Evolutionary conservation across 2,329 filamentous ascomycete species (phyloP).

Genomic region (Pseudopyrenochaeta lycopersici): DNA sequence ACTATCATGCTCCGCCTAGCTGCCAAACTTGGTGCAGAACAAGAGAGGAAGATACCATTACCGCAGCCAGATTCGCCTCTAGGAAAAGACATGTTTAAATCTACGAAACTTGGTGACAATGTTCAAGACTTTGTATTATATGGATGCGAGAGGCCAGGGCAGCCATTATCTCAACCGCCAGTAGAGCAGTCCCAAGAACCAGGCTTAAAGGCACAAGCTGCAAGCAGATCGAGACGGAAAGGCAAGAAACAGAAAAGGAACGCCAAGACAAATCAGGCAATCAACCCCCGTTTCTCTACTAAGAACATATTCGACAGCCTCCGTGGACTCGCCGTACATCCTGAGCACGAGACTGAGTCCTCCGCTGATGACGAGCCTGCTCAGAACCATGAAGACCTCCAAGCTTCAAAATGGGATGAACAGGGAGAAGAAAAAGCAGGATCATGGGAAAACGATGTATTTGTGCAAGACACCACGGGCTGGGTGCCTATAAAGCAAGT

Average conservation of each 20-base stretch:
- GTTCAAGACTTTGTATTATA: constrained; percentile 20
- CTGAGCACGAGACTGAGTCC: constrained; percentile 1
- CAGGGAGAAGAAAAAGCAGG: constrained; percentile 1
- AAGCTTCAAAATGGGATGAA: constrained; percentile 6
- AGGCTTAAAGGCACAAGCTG: constrained; percentile 9
- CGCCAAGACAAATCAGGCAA: constrained; percentile 6
- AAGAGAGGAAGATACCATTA: constrained; percentile 2
- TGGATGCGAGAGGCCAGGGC: constrained; percentile 24
- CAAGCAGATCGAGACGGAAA: constrained; percentile 11
- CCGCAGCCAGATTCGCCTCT: not conserved
- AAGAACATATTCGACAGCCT: constrained; percentile 40
- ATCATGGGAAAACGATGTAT: constrained; percentile 31
- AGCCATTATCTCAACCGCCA: constrained; percentile 24
- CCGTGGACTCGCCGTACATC: constrained; percentile 11
- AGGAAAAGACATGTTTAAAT: constrained; percentile 9
- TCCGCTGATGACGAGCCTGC: constrained; percentile 17
- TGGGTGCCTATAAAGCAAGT: constrained; percentile 31
- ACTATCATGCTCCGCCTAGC: constrained; percentile 66
- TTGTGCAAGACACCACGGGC: constrained; percentile 23
- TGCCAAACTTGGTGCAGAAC: constrained; percentile 57
- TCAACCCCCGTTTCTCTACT: constrained; percentile 27
- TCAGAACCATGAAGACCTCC: not conserved
- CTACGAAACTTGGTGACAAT: constrained; percentile 7
- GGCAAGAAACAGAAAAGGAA: constrained; percentile 21
- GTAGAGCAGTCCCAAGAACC: constrained; percentile 3